Evolutionary conservation across 148 eudicot genomes (phyloP).

Genomic region (Dianthus caryophyllus): DNA sequence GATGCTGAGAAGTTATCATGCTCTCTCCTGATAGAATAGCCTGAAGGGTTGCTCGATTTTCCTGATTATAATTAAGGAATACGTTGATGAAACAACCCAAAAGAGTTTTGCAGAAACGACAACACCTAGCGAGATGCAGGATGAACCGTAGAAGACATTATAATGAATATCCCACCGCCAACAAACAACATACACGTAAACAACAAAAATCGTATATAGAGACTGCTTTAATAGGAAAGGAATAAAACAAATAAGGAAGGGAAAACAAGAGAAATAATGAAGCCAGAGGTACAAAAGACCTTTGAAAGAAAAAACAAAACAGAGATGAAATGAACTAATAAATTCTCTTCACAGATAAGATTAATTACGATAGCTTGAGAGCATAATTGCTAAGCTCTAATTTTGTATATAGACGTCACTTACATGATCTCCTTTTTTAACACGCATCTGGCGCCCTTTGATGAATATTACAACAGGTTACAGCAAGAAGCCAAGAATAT

Average conservation of each 20-base stretch:
- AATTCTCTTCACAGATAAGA: too few species aligned
- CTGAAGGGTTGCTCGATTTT: slow-evolving; percentile 63
- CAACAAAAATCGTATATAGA: neutral
- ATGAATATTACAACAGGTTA: neutral
- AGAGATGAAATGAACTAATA: too few species aligned
- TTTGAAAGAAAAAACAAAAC: too few species aligned
- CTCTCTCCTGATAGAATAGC: slow-evolving; percentile 69
- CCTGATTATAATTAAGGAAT: slow-evolving; percentile 39
- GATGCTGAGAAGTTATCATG: slow-evolving; percentile 41
- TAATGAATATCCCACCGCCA: neutral
- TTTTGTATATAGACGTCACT: too few species aligned
- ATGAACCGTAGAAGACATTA: neutral
- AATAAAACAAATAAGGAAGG: neutral
- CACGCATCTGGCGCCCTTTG: too few species aligned
- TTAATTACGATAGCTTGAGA: too few species aligned
- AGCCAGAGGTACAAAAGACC: neutral
- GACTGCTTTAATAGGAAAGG: neutral
- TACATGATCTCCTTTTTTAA: too few species aligned
- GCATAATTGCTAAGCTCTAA: too few species aligned
- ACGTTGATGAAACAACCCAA: neutral
- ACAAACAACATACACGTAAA: neutral
- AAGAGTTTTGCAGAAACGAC: neutral
- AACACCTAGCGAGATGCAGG: neutral
- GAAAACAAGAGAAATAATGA: neutral
- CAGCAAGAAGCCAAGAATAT: neutral